phyloP scores from a whole-genome alignment of 1,139 yeast species.

The Kodamaea alishanica region DNA sequence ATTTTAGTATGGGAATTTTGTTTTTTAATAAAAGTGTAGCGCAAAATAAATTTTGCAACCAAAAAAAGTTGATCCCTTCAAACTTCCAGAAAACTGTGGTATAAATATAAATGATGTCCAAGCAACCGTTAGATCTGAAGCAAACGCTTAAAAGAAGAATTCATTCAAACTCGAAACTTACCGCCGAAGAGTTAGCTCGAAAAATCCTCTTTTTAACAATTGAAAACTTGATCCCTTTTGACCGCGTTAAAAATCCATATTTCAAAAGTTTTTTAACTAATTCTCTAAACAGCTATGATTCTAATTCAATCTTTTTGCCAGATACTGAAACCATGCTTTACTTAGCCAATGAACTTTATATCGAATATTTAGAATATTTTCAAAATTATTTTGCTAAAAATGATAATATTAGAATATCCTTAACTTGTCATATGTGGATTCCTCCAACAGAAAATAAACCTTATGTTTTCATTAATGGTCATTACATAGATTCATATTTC shows the following conservation, averaged over 20 bases:
- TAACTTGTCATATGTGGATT: constrained; percentile 23
- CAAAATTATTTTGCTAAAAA: constrained; percentile 15
- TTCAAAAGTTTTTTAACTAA: constrained; percentile 13
- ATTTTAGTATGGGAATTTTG: no score
- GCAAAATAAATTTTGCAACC: no score
- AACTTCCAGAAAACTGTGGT: no score
- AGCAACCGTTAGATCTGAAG: background rate
- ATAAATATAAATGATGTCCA: no score
- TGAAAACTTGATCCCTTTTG: constrained; percentile 22
- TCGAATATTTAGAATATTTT: constrained; percentile 20
- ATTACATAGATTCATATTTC: constrained; percentile 17
- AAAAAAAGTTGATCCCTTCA: no score
- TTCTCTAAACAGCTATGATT: constrained; percentile 4
- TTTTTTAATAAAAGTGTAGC: no score
- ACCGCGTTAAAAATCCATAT: constrained; percentile 15
- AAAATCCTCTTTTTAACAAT: constrained; percentile 15
- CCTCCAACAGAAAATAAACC: constrained; percentile 14
- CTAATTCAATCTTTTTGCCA: constrained; percentile 12
- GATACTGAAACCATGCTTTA: constrained; percentile 17
- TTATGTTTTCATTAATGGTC: constrained; percentile 19
- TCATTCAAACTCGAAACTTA: constrained; percentile 6
- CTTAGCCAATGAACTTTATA: constrained; percentile 18
- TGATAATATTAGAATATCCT: constrained; percentile 13
- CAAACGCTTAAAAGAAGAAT: constrained; percentile 8
- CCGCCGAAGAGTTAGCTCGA: constrained; percentile 13